Evolutionary conservation across 2,329 filamentous ascomycete species (phyloP), one percentile per base, ranked within the genome.

Genomic region (Xylaria sp.): DNA sequence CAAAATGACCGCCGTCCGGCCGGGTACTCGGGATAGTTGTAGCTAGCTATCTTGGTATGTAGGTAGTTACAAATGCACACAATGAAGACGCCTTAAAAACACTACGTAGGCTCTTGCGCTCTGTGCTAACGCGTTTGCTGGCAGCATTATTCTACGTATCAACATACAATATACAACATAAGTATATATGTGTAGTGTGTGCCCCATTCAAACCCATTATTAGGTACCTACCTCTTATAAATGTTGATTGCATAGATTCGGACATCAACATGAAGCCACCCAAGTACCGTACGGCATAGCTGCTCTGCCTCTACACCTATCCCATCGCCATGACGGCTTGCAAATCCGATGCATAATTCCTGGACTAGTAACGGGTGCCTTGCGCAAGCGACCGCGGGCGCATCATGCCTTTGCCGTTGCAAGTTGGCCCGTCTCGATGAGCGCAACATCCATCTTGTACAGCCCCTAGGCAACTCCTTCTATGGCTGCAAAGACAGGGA

Each of bases 361-460:
- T 32, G 45, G 56, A 14, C 58, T 45, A 53, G 61, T 45, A 48
- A 64, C 69, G 70, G 71, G 71, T 72, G 64, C 71, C 72, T 72
- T 73, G 69, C 72, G 50, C 70, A 73, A 72, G 69, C 70, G 66
- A 72, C 48, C 34, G 57, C 47, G 47, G 60, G 59, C 50, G 54
- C 53, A 60, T 60, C 54, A 47, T 42, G 53, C 60, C 58, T 61
- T 61, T 56, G 47, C 53, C 59, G 58, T 66, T 21, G 60, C 59
- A 64, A 62, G 42, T 51, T 54, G 45, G 61, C 39, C 48, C 64
- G 61, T 54, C 45, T 32, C 36, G 51, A 57, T 53, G 47, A 62
- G 48, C 42, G 34, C 47, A 65, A 34, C 54, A 58, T 42, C 17
- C 39, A 39, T 47, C 65, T 39, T 64, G 55, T 24, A 61, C 34